Evolutionary conservation across 805 yeast species (phyloP).

Genomic region (Hanseniaspora hatyaiensis): DNA sequence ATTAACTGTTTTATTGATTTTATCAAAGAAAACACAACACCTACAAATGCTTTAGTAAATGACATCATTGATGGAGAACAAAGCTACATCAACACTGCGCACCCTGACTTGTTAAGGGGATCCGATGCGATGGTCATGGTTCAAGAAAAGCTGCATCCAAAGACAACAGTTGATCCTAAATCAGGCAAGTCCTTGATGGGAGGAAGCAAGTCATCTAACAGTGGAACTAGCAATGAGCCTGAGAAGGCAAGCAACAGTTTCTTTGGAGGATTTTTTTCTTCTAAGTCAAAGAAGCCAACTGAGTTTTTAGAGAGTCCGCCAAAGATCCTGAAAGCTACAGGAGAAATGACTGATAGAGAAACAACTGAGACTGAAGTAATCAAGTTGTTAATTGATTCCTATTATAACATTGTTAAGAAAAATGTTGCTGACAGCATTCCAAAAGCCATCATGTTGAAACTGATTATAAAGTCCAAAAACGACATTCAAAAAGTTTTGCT

Average conservation of each 20-base stretch:
- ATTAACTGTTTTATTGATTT: constrained; percentile 68
- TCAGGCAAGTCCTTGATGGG: constrained; percentile 65
- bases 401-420: constrained; percentile 84
- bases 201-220: constrained; percentile 23
- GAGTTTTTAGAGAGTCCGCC: constrained; percentile 98
- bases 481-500: constrained; percentile 84
- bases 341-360: constrained; percentile 85
- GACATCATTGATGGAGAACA: constrained; percentile 82
- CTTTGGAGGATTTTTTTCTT: constrained; percentile 88
- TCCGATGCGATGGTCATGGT: constrained; percentile 90
- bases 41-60: constrained; percentile 73
- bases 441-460: constrained; percentile 86
- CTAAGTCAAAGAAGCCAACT: constrained; percentile 84
- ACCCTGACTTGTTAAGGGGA: constrained; percentile 90
- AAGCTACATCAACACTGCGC: constrained; percentile 93
- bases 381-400: constrained; percentile 78
- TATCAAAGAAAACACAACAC: constrained; percentile 64
- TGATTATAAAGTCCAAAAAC: constrained; percentile 70
- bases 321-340: constrained; percentile 81
- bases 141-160: constrained; percentile 63
- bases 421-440: constrained; percentile 90
- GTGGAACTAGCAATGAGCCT: constrained; percentile 26
- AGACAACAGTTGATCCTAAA: constrained; percentile 72
- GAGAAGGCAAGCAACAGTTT: constrained; percentile 56
- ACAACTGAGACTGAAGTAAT: constrained; percentile 95